Base-by-base conservation (phyloP, 106 monocot genomes). In the Agapanthus africanus region DNA sequence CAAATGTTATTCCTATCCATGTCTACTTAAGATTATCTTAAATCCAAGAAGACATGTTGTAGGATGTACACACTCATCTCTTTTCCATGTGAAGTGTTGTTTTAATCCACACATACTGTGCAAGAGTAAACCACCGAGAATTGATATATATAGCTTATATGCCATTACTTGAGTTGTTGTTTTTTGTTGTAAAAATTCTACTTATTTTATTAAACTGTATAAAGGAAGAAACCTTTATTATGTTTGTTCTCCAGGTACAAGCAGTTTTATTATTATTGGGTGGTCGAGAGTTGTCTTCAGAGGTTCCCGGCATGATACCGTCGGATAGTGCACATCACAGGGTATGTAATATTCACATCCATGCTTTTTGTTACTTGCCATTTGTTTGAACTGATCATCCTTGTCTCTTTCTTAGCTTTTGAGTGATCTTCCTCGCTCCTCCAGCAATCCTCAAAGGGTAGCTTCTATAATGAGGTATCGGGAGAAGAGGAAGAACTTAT, bases 201-300 rank as follows among this genome's bases (percentile, higher is more conserved):
- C 35, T 25, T 25, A 27, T 26, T 54, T 59, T 32, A 59, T 27
- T 33, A 61, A 61, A 15, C n/a, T 35, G 6, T 61, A 61, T 61
- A 18, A 19, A 35, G 18, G 16, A 61, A 39, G 0, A 39, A 64
- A 64, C 9, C 8, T 39, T 64, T 34, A 19, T 50, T 27, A 46
- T 47, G 30, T 68, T 50, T 68, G 18, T 3, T 9, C 28, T 68
- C 18, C 34, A 47, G 33, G 68, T 68, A 13, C 68, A 68, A 68
- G 68, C 68, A 33, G 68, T 68, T 47, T 15, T 68, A 21, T 34
- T 68, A 26, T 34, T 68, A n/a, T 50, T 68, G 49, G 68, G 68
- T 49, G 68, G 49, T 26, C 68, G 49, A 38, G 68, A 68, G 33
- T 68, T 68, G 34, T 22, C 68, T 47, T 11, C 30, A 47, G 47